Percentiles rank a stretch among this genome's conserved stretches.
Evolutionary conservation across 345 rosid genomes (phyloP).

Genomic region (Excoecaria agallocha): DNA sequence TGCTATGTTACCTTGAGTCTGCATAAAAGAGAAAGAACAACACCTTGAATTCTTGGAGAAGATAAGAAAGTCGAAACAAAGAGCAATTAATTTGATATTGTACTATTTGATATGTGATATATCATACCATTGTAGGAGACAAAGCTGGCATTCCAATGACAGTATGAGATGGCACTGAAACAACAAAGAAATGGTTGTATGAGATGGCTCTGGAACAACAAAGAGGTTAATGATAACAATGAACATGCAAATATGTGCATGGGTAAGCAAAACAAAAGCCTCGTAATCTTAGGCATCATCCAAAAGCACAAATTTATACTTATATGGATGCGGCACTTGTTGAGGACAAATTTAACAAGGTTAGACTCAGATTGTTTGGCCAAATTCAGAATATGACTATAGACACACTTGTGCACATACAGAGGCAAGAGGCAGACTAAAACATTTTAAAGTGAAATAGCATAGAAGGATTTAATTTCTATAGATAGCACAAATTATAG

Average conservation of each 20-base stretch:
- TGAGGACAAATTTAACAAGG: not conserved
- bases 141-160: slow-evolving; percentile 92
- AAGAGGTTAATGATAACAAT: slow-evolving; percentile 15
- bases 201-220: slow-evolving; percentile 54
- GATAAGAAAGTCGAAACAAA: slow-evolving; percentile 12
- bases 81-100: not conserved
- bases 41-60: slow-evolving; percentile 24
- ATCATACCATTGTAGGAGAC: slow-evolving; percentile 94
- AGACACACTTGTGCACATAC: not conserved
- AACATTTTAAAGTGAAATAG: not conserved
- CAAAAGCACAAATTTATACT: not conserved
- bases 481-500: not conserved
- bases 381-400: not conserved
- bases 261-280: not conserved
- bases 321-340: not conserved
- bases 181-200: slow-evolving; percentile 46
- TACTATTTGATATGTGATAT: not conserved
- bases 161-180: slow-evolving; percentile 60
- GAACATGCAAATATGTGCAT: not conserved
- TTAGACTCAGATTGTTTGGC: not conserved
- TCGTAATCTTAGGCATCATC: not conserved
- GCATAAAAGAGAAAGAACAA: slow-evolving; percentile 36
- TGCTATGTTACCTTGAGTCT: slow-evolving; percentile 92
- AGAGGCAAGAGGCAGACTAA: not conserved
- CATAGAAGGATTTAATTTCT: not conserved